Conservation (phyloP, 495 filamentous ascomycete genomes). For the Penicillium diatomitis region DNA sequence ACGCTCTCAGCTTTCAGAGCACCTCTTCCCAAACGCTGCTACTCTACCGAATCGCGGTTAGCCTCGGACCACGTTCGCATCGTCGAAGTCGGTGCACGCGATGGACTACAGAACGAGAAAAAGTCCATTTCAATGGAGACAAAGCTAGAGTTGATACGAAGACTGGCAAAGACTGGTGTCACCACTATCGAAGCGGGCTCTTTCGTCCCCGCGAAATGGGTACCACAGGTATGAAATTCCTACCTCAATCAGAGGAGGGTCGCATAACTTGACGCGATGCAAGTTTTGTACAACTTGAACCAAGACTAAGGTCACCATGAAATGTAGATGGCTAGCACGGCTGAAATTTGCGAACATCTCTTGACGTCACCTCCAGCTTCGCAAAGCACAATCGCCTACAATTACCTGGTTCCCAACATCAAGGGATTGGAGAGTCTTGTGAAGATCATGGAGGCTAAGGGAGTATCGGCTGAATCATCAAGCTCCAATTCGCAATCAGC, state of each 20-base stretch:
- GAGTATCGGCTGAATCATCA: conserved; percentile 29
- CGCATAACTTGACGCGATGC: not conserved
- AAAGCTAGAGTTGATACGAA: conserved; percentile 76
- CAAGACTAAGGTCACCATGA: not conserved
- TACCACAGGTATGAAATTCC: conserved; percentile 68
- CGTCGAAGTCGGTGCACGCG: conserved; percentile 88
- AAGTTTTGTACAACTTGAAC: not conserved
- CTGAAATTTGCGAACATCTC: conserved; percentile 69
- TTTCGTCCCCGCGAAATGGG: conserved; percentile 96
- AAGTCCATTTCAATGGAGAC: conserved; percentile 66
- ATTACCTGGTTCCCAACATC: conserved; percentile 86
- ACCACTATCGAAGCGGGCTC: conserved; percentile 87
- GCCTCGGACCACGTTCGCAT: conserved; percentile 52
- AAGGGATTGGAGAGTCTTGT: conserved; percentile 60
- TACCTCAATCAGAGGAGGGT: no score
- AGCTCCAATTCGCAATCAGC: conserved; percentile 25
- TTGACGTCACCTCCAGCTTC: conserved; percentile 51
- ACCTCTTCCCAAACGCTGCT: conserved; percentile 20
- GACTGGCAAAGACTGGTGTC: conserved; percentile 76
- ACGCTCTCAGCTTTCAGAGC: conserved; percentile 27
- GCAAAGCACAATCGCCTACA: conserved; percentile 65
- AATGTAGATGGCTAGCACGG: conserved; percentile 80
- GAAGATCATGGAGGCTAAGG: conserved; percentile 33
- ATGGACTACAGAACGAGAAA: conserved; percentile 96
- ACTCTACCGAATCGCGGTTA: conserved; percentile 40